Evolutionary conservation across 768 basidiomycete species (phyloP).

Genomic region (Boletus subparvulus): DNA sequence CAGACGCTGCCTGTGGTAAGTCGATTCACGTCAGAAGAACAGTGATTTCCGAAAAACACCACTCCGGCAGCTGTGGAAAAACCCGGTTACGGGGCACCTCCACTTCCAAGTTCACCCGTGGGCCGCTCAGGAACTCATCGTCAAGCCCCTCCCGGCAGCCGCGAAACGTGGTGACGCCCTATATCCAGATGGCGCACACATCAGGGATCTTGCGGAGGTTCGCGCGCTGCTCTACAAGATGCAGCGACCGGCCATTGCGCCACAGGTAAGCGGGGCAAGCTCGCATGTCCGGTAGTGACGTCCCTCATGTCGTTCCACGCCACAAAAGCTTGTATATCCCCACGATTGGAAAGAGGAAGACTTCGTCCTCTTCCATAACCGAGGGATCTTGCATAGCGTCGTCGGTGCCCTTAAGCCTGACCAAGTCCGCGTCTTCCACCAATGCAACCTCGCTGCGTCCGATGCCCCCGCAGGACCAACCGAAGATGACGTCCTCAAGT

Average conservation of each 20-base stretch:
- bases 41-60: not conserved
- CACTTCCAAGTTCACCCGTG: conserved; percentile 93
- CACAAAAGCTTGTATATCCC: conserved; percentile 64
- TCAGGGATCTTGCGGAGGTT: conserved; percentile 71
- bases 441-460: conserved; percentile 58
- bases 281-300: not conserved
- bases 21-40: not conserved
- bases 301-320: not conserved
- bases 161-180: conserved; percentile 58
- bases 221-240: conserved; percentile 76
- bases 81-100: conserved; percentile 76
- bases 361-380: conserved; percentile 69
- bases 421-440: conserved; percentile 49
- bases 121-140: conserved; percentile 61
- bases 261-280: conserved; percentile 41
- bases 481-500: conserved; percentile 42
- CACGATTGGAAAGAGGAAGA: conserved; percentile 78
- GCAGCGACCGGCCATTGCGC: conserved; percentile 89
- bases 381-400: conserved; percentile 64
- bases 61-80: conserved; percentile 75
- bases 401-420: conserved; percentile 58
- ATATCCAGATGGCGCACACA: conserved; percentile 77
- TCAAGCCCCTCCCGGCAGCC: conserved; percentile 67
- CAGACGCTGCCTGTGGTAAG: conserved; percentile 68
- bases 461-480: conserved; percentile 45